Evolutionary conservation across 768 basidiomycete genomes (phyloP).

Genomic region (Russula compacta): DNA sequence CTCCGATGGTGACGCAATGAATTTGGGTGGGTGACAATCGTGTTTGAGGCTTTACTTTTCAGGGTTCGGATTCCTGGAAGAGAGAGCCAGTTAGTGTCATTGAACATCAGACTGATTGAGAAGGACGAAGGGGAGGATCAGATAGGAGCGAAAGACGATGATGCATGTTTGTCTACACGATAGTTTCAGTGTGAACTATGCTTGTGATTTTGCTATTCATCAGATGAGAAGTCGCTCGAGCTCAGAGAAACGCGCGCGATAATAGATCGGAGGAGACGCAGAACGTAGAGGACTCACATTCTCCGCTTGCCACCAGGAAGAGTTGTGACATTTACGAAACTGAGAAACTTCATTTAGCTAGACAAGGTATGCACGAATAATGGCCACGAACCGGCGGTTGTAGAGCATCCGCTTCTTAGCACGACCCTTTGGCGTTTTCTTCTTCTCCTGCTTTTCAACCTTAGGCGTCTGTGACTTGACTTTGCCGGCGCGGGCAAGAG

Average conservation of each 20-base stretch:
- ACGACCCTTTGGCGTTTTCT: constrained; percentile 95
- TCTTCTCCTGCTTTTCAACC: constrained; percentile 98
- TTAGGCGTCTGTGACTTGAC: constrained; percentile 98
- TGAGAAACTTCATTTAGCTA: constrained; percentile 23
- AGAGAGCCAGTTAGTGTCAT: constrained; percentile 8
- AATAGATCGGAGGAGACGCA: constrained; percentile 3
- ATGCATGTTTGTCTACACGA: constrained; percentile 78
- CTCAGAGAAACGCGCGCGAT: constrained; percentile 10
- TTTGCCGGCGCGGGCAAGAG: constrained; percentile 98
- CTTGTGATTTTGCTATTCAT: constrained; percentile 43
- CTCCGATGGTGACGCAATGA: neutral
- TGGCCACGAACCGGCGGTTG: constrained; percentile 70
- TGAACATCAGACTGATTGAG: neutral
- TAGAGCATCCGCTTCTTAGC: constrained; percentile 95
- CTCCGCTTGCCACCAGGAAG: constrained; percentile 88
- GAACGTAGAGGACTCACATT: constrained; percentile 62
- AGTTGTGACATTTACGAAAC: constrained; percentile 91
- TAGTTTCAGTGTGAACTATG: constrained; percentile 98
- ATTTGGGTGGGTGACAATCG: neutral
- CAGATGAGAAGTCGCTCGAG: constrained; percentile 35
- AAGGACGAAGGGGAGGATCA: constrained; percentile 38
- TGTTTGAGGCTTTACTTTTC: constrained; percentile 27
- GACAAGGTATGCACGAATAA: neutral
- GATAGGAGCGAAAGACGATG: constrained; percentile 99
- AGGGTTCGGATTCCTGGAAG: constrained; percentile 31